Base-by-base conservation (phyloP, 164 flowering plant species). In the Cinnamomum chago region DNA sequence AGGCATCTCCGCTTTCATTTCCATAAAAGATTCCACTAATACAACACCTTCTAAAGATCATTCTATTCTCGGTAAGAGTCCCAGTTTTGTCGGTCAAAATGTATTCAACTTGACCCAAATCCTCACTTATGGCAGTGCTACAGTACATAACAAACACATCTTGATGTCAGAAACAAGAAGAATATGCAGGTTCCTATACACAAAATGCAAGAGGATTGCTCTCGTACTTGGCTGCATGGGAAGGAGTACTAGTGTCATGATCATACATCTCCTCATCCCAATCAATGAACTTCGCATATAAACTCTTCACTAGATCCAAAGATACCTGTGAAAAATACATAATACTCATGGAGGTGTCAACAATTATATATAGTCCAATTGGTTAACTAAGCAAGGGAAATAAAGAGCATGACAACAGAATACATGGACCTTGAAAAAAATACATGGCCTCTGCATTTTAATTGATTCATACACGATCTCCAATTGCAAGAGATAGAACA, bases 41-140 rank as follows among this genome's bases (percentile, higher is more conserved):
- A 77, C 97, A 96, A 76, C 99, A 94, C 85, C 97, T 87, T 81
- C 90, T 88, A 72, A 96, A 96, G 58, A 94, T 86, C 99, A 96
- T 96, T 78, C 55, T 89, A 80, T 96, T 96, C 80, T 96, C 99
- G 18, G 99, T 96, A 13, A 96, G 86, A 17, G 99, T 96, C 76
- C 99, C 99, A 60, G 98, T 96, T 83, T 96, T 96, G 81, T 96
- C 99, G 62, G 98, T 96, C 88, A 96, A 83, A 80, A 96, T 94
- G 88, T 94, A 96, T 81, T 96, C 99, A 79, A 92, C 98, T 85
- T 96, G 99, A 75, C 98, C 99, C 82, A 96, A 82, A 77, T 96
- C 99, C 85, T 96, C 98, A 79, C 99, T 96, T 74, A 96, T 96
- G 79, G 98, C 99, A 81, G 98, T 94, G 88, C 99, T 96, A 97